Evolutionary conservation across 345 rosid genomes (phyloP).

Genomic region (Citrus australasica): DNA sequence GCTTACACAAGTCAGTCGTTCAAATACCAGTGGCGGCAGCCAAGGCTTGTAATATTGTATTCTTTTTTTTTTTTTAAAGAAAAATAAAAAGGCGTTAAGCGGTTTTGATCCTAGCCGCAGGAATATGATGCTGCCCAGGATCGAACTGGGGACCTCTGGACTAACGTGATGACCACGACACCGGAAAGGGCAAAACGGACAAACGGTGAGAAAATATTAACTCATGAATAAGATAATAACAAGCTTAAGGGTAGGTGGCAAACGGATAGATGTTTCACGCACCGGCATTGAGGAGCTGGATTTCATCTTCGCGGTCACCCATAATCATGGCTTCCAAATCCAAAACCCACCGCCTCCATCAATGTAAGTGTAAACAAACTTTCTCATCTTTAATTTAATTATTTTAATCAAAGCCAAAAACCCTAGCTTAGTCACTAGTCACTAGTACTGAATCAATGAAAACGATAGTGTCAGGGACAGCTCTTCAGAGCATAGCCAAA

Average conservation of each 20-base stretch:
- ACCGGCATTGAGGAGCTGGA: slow-evolving; percentile 19
- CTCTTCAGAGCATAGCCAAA: slow-evolving; percentile 35
- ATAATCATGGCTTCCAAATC: slow-evolving; percentile 48
- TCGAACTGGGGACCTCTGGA: slow-evolving; percentile 48
- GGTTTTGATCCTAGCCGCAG: too few relatives aligned
- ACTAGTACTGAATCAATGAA: not conserved
- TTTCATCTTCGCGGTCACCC: slow-evolving; percentile 11
- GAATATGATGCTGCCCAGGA: slow-evolving; percentile 39
- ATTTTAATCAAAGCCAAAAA: too few relatives aligned
- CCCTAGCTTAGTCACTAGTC: not conserved
- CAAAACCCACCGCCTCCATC: slow-evolving; percentile 45
- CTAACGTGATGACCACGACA: slow-evolving; percentile 55
- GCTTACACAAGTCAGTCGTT: not conserved
- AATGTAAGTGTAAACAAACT: slow-evolving; percentile 18
- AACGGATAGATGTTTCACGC: slow-evolving; percentile 27
- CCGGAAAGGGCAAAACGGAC: not conserved
- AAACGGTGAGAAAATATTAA: too few relatives aligned
- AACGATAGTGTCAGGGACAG: slow-evolving; percentile 32
- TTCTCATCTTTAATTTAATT: not conserved
- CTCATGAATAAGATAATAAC: not conserved
- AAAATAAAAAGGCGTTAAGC: too few relatives aligned
- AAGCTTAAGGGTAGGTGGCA: not conserved
- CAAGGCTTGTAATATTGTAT: too few relatives aligned
- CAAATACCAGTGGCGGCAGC: not conserved
- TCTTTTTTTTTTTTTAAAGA: too few relatives aligned